Conservation (phyloP, 1,284 basidiomycete genomes). For the Sutorius eximius region DNA sequence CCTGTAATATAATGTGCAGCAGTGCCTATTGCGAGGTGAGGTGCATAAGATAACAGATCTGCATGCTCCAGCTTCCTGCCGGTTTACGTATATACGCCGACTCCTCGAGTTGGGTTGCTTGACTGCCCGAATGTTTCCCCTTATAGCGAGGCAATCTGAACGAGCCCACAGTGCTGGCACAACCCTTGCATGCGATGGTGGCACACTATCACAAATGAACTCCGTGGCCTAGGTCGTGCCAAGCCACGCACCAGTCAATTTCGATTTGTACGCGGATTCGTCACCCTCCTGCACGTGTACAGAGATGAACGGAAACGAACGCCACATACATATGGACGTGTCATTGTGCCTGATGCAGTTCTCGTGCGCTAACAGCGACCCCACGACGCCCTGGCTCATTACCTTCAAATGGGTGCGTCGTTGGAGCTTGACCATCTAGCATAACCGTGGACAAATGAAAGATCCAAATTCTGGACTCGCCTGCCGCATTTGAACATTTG, state of each 20-base stretch:
- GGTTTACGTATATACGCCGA: not conserved
- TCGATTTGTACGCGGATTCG: not conserved
- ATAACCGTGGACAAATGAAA: not conserved
- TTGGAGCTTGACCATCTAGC: not conserved
- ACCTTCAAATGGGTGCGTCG: slow-evolving; percentile 11
- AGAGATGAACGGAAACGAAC: not conserved
- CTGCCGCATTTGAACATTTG: not conserved
- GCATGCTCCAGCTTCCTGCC: not conserved
- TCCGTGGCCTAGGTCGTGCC: not conserved
- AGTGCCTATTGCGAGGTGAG: no score
- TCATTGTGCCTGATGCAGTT: not conserved
- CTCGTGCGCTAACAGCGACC: slow-evolving; percentile 9
- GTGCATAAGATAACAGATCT: no score
- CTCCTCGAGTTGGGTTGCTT: no score
- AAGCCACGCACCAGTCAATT: not conserved
- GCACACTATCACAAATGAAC: not conserved
- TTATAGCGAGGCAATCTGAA: no score
- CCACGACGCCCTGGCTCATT: slow-evolving; percentile 25
- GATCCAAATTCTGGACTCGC: not conserved
- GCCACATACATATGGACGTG: not conserved
- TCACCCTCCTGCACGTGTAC: not conserved
- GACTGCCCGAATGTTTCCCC: no score
- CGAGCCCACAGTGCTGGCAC: not conserved
- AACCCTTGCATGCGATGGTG: not conserved
- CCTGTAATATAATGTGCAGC: not conserved